A percentile compares a stretch with the other conserved stretches of the same genome.
Evolutionary conservation across 1,284 basidiomycete genomes (phyloP).

Genomic region (Schizopora paradoxa): DNA sequence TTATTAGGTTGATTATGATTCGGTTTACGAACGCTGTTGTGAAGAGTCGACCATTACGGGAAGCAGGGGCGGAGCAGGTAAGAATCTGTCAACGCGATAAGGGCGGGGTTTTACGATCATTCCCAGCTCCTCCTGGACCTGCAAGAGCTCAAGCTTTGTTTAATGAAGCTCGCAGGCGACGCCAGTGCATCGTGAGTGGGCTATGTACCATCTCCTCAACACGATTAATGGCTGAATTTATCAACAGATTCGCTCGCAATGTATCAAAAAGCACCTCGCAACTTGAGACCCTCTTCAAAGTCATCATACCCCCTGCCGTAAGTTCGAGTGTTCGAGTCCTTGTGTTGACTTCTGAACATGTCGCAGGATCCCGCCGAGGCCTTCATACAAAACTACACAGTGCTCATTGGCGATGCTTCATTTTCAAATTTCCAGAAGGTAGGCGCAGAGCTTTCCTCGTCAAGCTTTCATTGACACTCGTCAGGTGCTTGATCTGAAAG

Average conservation of each 20-base stretch:
- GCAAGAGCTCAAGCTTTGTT: conserved; percentile 78
- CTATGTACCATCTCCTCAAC: no score
- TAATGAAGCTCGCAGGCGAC: conserved; percentile 80
- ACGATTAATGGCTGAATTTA: conserved; percentile 4
- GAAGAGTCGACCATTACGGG: conserved; percentile 80
- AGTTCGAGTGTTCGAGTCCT: conserved; percentile 25
- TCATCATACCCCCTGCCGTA: conserved; percentile 87
- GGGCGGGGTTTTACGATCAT: conserved; percentile 15
- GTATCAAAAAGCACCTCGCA: conserved; percentile 76
- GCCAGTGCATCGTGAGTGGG: conserved; percentile 45
- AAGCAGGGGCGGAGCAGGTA: conserved; percentile 92
- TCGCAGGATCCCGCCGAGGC: conserved; percentile 81
- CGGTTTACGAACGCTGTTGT: conserved; percentile 87
- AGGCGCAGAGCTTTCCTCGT: conserved; percentile 14
- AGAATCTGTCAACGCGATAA: conserved; percentile 14
- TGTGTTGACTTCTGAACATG: not conserved
- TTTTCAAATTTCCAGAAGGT: conserved; percentile 98
- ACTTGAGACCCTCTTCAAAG: conserved; percentile 88
- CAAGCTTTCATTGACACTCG: conserved; percentile 2
- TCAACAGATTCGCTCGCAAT: conserved; percentile 69
- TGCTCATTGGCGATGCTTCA: conserved; percentile 87
- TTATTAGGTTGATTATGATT: conserved; percentile 64
- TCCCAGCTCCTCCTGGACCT: conserved; percentile 83
- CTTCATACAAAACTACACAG: conserved; percentile 90
- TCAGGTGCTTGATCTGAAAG: conserved; percentile 94